Evolutionary conservation across 805 yeast species (phyloP), one percentile per base, ranked within the genome.

Genomic region (Blastobotrys robertii): DNA sequence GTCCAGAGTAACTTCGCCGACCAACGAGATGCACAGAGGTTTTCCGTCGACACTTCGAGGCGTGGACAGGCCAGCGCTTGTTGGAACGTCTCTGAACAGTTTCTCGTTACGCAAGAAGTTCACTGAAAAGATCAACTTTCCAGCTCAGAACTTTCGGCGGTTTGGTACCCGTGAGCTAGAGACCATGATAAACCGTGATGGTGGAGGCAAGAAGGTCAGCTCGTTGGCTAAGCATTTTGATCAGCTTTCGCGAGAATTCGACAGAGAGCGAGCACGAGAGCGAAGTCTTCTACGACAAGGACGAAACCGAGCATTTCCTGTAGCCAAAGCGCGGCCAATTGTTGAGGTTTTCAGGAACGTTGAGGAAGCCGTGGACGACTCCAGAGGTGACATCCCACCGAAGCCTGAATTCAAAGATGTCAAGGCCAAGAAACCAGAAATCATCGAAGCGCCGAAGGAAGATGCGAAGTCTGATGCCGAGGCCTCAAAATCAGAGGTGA

Each of bases 321-420:
- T 85, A 40, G 76, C 78, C 16, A 74, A 79, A 1, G 78, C 92
- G 1, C 79, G 75, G 46, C 97, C 98, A 0, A 81, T 85, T 44
- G 97, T 88, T 15, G 96, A 88, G 53, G 82, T 92, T 19, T 92
- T 83, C 58, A 79, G 85, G 51, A 81, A 84, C 55, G 92, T 84
- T 9, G 79, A 81, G 46, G 97, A 88, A 63, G 96, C 94, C 1
- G 92, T 86, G 5, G 82, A 76, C 43, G 78, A 72, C 44, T 68
- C 67, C 12, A 42, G 51, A n/a, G 15, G 14, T 19, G 51, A 46
- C 2, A 22, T 44, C 9, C 19, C 28, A 8, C 32, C 40, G 2
- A 38, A 33, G 4, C 39, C 32, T n/a, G 42, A 38, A n/a, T 12
- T 12, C 10, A 40, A 13, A 11, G 34, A 30, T 28, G 40, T 28